Percentiles rank a stretch among this genome's conserved stretches.
phyloP scores from a whole-genome alignment of 2,329 filamentous ascomycete genomes.

The Fonsecaea multimorphosa region DNA sequence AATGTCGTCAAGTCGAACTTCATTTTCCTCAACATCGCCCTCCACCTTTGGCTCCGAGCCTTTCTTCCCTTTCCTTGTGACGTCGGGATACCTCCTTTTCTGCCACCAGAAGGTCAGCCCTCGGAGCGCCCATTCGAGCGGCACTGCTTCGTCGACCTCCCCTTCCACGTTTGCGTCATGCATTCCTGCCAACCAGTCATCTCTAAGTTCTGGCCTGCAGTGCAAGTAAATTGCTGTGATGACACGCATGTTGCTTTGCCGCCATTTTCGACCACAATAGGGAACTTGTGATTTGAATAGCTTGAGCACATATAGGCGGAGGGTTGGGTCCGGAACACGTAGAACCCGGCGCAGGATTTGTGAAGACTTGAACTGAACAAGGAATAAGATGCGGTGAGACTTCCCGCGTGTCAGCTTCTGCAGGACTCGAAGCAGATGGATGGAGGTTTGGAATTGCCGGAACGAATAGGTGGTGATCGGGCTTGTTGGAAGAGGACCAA shows the following conservation, averaged over 20 bases:
- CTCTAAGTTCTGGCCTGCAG: slow-evolving; percentile 86
- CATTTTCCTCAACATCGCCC: slow-evolving; percentile 12
- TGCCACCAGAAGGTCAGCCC: slow-evolving; percentile 96
- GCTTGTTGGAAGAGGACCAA: slow-evolving; percentile 67
- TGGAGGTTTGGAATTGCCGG: slow-evolving; percentile 92
- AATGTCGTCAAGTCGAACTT: slow-evolving; percentile 21
- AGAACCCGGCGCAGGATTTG: slow-evolving; percentile 90
- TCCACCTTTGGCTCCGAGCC: slow-evolving; percentile 2
- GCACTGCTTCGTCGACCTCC: slow-evolving; percentile 90
- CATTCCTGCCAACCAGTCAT: slow-evolving; percentile 63
- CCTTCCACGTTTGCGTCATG: slow-evolving; percentile 78
- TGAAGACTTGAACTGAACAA: slow-evolving; percentile 94
- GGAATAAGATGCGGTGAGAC: slow-evolving; percentile 88
- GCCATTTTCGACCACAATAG: slow-evolving; percentile 97
- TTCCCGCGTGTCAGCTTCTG: slow-evolving; percentile 98
- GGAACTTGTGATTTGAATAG: slow-evolving; percentile 98
- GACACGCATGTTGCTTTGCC: slow-evolving; percentile 96
- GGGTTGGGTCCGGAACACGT: slow-evolving; percentile 83
- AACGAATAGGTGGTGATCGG: slow-evolving; percentile 90
- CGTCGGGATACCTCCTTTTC: slow-evolving; percentile 77
- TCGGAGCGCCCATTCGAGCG: slow-evolving; percentile 86
- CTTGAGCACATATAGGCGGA: slow-evolving; percentile 94
- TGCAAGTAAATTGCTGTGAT: slow-evolving; percentile 97
- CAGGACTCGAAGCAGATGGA: slow-evolving; percentile 94
- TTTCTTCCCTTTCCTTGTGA: slow-evolving; percentile 64